A percentile compares a stretch with the other conserved stretches of the same genome.
phyloP scores from a whole-genome alignment of 2,329 filamentous ascomycete genomes.

The Venturia nashicola region DNA sequence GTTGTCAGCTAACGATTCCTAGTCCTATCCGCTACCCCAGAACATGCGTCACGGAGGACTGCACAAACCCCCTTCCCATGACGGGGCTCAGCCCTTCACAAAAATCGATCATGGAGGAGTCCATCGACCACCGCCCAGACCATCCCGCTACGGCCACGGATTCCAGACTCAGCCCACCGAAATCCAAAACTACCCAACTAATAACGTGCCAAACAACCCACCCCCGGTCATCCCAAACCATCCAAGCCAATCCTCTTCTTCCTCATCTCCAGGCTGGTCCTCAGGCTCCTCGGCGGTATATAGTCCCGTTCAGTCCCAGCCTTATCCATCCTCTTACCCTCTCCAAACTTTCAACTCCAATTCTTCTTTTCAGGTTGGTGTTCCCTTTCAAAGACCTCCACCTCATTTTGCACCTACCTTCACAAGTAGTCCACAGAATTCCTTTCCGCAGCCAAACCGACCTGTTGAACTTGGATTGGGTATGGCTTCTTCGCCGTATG shows the following conservation, averaged over 20 bases:
- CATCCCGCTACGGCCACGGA: not conserved
- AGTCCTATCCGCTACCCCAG: not conserved
- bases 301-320: not conserved
- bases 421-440: not conserved
- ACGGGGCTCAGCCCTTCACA: not conserved
- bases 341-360: not conserved
- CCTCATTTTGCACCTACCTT: not conserved
- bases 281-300: not conserved
- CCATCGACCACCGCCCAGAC: not conserved
- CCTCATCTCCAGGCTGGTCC: not conserved
- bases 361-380: not conserved
- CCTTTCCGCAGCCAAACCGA: not conserved
- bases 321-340: not conserved
- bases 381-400: not conserved
- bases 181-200: not conserved
- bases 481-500: not conserved
- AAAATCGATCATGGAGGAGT: not conserved
- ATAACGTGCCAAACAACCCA: not conserved
- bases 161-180: not conserved
- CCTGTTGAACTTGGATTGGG: not conserved
- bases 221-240: not conserved
- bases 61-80: not conserved
- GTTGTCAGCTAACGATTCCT: not conserved
- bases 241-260: not conserved
- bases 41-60: not conserved